Base-by-base conservation (phyloP, 2,329 filamentous ascomycete species). In the Colletotrichum sp. region DNA sequence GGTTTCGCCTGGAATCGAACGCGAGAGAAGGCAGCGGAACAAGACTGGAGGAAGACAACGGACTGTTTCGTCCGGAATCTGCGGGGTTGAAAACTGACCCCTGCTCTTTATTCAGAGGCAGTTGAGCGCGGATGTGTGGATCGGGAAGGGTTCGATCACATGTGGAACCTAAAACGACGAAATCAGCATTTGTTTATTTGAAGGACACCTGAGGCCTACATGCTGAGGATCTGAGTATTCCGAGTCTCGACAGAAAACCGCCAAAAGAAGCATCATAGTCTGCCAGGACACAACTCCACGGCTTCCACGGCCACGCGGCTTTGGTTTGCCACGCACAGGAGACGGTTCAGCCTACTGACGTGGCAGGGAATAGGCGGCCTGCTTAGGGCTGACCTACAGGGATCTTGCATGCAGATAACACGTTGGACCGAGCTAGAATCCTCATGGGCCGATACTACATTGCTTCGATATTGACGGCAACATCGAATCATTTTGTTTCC, bases 361-460 rank as follows among this genome's bases (percentile, higher is more conserved):
- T 26, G 79, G 81, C 71, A 75, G 79, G 18, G 80, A 21, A 32
- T 81, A 75, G 77, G 65, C 12, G 73, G 28, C 36, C 21, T 5
- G n/a, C 28, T 55, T 64, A 73, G 57, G 71, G 66, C 66, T 70
- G 71, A 55, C 21, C 8, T 38, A 32, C 66, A 70, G 55, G 57
- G 71, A 43, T 73, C 6, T 57, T 43, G 43, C 57, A 64, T 73
- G 57, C 30, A 13, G 12, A 60, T 24, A 12, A 5, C n/a, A 52
- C 43, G 10, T 52, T 52, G 43, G 43, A 52, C n/a, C 10, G 10
- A 52, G n/a, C n/a, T 48, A 48, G 43, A 48, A 48, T 48, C 18
- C n/a, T 48, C n/a, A 21, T 52, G 43, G 10, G 43, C 43, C n/a
- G 43, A 52, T 52, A 52, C 43, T 21, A 52, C 43, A 52, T 52